A percentile compares a stretch with the other conserved stretches of the same genome.
Conservation (phyloP, 176 grass and related monocot species). For the Pharus latifolius region DNA sequence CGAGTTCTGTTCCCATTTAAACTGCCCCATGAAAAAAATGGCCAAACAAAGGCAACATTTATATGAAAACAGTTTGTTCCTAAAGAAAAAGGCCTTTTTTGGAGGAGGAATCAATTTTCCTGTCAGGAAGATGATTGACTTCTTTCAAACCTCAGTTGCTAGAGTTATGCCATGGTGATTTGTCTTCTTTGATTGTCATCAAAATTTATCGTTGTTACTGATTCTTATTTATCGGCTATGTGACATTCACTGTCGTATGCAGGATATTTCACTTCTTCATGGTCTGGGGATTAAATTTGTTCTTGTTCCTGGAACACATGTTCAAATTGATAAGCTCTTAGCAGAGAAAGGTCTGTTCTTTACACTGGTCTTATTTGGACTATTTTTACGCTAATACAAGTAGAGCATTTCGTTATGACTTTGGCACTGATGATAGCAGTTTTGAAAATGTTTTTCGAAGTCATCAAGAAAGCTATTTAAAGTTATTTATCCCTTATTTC, state of each 20-base stretch:
- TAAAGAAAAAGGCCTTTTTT: too few species aligned
- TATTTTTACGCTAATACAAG: background rate
- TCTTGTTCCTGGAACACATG: constrained; percentile 76
- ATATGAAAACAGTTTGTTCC: too few species aligned
- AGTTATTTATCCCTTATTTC: background rate
- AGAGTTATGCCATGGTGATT: background rate
- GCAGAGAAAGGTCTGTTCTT: constrained; percentile 61
- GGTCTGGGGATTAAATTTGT: constrained; percentile 94
- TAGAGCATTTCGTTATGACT: too few species aligned
- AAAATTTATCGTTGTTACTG: background rate
- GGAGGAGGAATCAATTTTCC: background rate
- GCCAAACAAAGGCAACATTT: too few species aligned
- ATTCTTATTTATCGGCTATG: background rate
- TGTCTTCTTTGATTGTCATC: background rate
- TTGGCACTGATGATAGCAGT: background rate
- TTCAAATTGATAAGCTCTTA: constrained; percentile 77
- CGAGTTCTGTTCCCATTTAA: too few species aligned
- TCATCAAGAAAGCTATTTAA: too few species aligned
- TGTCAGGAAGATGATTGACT: background rate
- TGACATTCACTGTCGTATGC: constrained; percentile 9
- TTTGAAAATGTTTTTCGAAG: background rate
- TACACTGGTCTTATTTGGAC: background rate
- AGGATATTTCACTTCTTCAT: constrained; percentile 97
- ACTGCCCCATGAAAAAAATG: too few species aligned
- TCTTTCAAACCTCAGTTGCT: background rate